Base-by-base conservation (phyloP, 2,329 filamentous ascomycete genomes). In the Alternaria conjuncta region DNA sequence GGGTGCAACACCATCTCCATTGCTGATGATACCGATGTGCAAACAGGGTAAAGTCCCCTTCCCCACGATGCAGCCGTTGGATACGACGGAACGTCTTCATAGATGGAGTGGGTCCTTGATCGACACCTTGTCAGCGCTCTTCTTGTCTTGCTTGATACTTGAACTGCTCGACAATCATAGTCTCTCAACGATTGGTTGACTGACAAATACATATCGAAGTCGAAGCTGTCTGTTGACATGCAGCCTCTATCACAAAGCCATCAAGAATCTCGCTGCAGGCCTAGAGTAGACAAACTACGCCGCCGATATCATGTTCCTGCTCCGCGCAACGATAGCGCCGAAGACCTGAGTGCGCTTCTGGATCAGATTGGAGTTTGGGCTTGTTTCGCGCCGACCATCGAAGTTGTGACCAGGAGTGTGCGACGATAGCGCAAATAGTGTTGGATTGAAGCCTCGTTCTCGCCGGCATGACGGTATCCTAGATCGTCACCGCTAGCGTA, bases 211-310 rank as follows among this genome's bases (percentile, higher is more conserved):
- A 32, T 2, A 2, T 21, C 7, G 7, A 32, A 10, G 13, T 20
- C 3, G 18, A 10, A 2, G 8, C 7, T 30, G 26, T 21, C 11
- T 13, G 7, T 50, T 30, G 10, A 6, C 4, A 5, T 18, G 25
- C 26, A 18, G 18, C 11, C 47, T 4, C 11, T 4, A 20, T 30
- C 18, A 21, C 18, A 13, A 32, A 0, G 26, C 47, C 47, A 11
- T 0, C 9, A 21, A 10, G 0, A 0, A 2, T 2, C 36, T 41
- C 3, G 1, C n/a, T 51, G 26, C 18, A 21, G 3, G 47, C 1
- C 47, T 51, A 15, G 47, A 51, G 18, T 4, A 28, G n/a, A 18
- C 18, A 11, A 9, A 2, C 6, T 5, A 32, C 11, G 47, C n/a
- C 47, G n/a, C 26, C 26, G 11, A 32, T 32, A 51, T 21, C 47